Evolutionary conservation across 768 basidiomycete genomes (phyloP).

Genomic region (Boletus speciosus): DNA sequence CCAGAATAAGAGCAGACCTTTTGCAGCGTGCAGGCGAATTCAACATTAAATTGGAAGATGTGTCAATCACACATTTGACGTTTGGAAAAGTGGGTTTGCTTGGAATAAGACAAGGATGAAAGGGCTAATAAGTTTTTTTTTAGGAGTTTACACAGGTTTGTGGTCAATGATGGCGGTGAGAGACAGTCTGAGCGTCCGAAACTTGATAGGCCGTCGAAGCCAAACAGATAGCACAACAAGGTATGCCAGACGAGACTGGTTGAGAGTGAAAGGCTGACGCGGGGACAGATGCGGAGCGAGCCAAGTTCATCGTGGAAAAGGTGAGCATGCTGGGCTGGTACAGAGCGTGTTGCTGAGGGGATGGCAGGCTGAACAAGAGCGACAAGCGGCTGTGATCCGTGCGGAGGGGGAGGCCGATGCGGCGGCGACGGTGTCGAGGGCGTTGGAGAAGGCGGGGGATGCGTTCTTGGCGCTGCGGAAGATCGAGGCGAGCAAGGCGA

Average conservation of each 20-base stretch:
- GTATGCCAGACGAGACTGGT: constrained; percentile 37
- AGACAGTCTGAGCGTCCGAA: not conserved
- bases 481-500: constrained; percentile 98
- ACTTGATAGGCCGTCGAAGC: constrained; percentile 84
- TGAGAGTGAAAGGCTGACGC: constrained; percentile 12
- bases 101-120: not conserved
- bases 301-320: constrained; percentile 99
- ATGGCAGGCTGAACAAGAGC: constrained; percentile 92
- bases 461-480: constrained; percentile 92
- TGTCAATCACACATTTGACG: constrained; percentile 90
- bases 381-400: constrained; percentile 95
- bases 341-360: constrained; percentile 17
- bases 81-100: constrained; percentile 68
- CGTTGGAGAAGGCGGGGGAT: constrained; percentile 91
- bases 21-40: constrained; percentile 94
- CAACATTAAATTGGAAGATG: constrained; percentile 92
- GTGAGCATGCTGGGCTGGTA: constrained; percentile 37
- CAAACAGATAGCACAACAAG: constrained; percentile 99
- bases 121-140: constrained; percentile 5
- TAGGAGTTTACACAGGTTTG: constrained; percentile 81
- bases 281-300: constrained; percentile 86
- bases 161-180: not conserved
- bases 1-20: constrained; percentile 88
- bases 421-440: constrained; percentile 85
- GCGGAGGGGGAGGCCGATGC: constrained; percentile 99